These are phyloP conservation scores for Fibroporia radiculosa DNA, from an alignment of 768 basidiomycete species.

Conservation along the genomic window DNA sequence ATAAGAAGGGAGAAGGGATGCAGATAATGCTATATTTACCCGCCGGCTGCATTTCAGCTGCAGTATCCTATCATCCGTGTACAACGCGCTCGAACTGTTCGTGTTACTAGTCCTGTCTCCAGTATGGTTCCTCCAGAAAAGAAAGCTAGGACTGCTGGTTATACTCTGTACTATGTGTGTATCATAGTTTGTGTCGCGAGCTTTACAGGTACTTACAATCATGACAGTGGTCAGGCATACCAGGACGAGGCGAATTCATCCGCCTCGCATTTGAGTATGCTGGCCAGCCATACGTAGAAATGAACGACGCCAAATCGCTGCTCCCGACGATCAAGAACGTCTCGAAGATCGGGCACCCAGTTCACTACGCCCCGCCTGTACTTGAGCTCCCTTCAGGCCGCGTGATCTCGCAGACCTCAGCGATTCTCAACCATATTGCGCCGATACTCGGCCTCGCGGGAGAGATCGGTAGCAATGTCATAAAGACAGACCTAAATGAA, in stretches of 20 bases:
- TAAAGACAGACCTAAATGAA: constrained; percentile 10
- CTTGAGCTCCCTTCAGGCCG: constrained; percentile 25
- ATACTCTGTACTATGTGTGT: constrained; percentile 21
- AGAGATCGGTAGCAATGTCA: constrained; percentile 9
- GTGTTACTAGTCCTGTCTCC: too few relatives aligned
- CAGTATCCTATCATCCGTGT: too few relatives aligned
- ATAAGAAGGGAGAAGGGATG: too few relatives aligned
- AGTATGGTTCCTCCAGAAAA: constrained; percentile 12
- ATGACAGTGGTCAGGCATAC: constrained; percentile 25
- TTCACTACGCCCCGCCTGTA: constrained; percentile 35
- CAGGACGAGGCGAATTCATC: constrained; percentile 32
- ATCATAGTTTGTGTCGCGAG: not conserved
- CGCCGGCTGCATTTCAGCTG: too few relatives aligned
- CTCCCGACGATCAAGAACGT: constrained; percentile 14
- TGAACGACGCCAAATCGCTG: constrained; percentile 10
- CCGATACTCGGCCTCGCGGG: constrained; percentile 28
- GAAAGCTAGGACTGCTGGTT: constrained; percentile 14
- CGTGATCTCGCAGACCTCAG: constrained; percentile 28
- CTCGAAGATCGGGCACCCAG: constrained; percentile 16
- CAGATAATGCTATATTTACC: too few relatives aligned
- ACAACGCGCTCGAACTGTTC: too few relatives aligned
- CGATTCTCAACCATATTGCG: constrained; percentile 29
- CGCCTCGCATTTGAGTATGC: constrained; percentile 31
- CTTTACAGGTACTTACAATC: not conserved
- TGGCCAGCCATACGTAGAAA: constrained; percentile 26